These are phyloP conservation scores for Candida nanaspora DNA, from an alignment of 805 yeast genomes.

Conservation along the genomic window DNA sequence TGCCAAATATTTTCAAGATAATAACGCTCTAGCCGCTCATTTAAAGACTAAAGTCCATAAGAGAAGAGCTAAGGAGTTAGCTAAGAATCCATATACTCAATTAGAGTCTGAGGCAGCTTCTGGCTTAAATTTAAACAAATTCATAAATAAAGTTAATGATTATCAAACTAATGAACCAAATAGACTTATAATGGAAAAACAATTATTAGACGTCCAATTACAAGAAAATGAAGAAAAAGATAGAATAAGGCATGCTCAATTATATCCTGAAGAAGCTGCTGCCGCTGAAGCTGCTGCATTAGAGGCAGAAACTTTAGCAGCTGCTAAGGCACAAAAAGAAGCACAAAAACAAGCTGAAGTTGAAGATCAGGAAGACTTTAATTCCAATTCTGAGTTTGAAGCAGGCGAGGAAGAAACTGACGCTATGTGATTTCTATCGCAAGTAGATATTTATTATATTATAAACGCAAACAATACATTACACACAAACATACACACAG, in stretches of 20 bases:
- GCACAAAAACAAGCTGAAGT: too few relatives aligned
- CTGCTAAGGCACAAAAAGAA: background rate
- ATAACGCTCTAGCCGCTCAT: slow-evolving; percentile 66
- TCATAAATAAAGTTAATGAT: slow-evolving; percentile 53
- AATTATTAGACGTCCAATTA: slow-evolving; percentile 17
- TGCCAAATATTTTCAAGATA: slow-evolving; percentile 84
- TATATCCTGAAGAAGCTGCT: slow-evolving; percentile 14
- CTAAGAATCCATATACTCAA: slow-evolving; percentile 75
- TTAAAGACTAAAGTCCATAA: slow-evolving; percentile 73
- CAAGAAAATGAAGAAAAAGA: slow-evolving; percentile 27
- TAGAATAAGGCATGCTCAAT: slow-evolving; percentile 17
- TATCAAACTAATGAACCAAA: slow-evolving; percentile 44
- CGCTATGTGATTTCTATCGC: too few relatives aligned
- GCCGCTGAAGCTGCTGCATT: slow-evolving; percentile 1
- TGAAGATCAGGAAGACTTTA: too few relatives aligned
- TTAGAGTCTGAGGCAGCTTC: slow-evolving; percentile 89
- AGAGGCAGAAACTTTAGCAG: background rate
- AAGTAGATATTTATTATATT: too few relatives aligned
- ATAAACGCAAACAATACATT: too few relatives aligned
- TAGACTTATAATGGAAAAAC: slow-evolving; percentile 35
- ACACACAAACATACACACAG: too few relatives aligned
- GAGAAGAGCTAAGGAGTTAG: slow-evolving; percentile 72
- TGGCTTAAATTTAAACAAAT: slow-evolving; percentile 68
- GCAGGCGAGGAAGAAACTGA: too few relatives aligned
- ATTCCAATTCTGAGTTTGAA: too few relatives aligned